phyloP scores from a whole-genome alignment of 164 flowering plant genomes.

The Litsea cubeba region DNA sequence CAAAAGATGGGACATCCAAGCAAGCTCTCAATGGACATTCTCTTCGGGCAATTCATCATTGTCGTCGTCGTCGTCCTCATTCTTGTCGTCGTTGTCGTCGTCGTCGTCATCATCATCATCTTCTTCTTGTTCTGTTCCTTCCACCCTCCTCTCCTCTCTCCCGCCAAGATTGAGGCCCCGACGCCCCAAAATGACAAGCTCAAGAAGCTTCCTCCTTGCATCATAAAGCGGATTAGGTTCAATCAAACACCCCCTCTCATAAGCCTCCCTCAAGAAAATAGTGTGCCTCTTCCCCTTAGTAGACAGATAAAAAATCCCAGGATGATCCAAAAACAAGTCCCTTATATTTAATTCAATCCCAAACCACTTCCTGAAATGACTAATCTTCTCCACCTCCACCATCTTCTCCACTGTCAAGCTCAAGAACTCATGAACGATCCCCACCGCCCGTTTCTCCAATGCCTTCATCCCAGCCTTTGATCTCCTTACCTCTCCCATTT shows the following conservation, averaged over 20 bases:
- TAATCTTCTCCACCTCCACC: slow-evolving; percentile 96
- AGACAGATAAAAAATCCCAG: slow-evolving; percentile 80
- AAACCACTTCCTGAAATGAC: slow-evolving; percentile 85
- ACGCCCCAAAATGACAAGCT: slow-evolving; percentile 69
- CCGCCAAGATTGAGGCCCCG: slow-evolving; percentile 31
- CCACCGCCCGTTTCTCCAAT: slow-evolving; percentile 83
- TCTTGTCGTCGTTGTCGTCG: neutral
- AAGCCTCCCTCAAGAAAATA: slow-evolving; percentile 81
- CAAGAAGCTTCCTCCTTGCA: slow-evolving; percentile 72
- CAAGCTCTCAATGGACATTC: neutral
- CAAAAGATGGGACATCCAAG: neutral
- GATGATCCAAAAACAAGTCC: slow-evolving; percentile 88
- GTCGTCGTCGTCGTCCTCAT: neutral
- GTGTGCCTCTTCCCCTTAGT: slow-evolving; percentile 79
- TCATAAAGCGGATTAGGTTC: slow-evolving; percentile 73
- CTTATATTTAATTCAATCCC: slow-evolving; percentile 78
- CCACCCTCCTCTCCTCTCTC: neutral
- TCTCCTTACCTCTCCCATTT: slow-evolving; percentile 26
- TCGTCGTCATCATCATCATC: neutral
- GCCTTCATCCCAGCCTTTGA: slow-evolving; percentile 35
- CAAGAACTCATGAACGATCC: slow-evolving; percentile 77
- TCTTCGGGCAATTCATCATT: neutral
- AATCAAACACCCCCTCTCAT: slow-evolving; percentile 63
- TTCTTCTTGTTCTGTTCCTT: neutral
- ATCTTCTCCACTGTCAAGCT: slow-evolving; percentile 72